Conservation (phyloP, 371 early-diverging fungal genomes). For the Circinella umbellata region DNA sequence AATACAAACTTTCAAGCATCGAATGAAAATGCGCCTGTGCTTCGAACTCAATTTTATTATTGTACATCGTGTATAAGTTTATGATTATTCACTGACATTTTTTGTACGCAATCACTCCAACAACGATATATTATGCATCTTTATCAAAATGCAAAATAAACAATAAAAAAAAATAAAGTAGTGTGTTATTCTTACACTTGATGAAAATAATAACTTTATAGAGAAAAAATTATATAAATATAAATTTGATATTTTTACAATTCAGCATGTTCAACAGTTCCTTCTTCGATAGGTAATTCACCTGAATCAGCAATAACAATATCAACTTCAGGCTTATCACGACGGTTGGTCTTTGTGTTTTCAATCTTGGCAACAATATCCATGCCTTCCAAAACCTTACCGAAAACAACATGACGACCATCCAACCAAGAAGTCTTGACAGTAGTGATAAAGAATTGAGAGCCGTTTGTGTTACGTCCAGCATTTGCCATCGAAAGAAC, state of each 20-base stretch:
- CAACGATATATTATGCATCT: too few species aligned
- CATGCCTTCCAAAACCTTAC: conserved; percentile 83
- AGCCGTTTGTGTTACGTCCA: conserved; percentile 95
- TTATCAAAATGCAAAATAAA: too few species aligned
- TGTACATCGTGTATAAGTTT: too few species aligned
- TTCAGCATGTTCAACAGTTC: conserved; percentile 49
- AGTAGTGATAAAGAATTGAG: conserved; percentile 97
- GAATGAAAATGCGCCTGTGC: too few species aligned
- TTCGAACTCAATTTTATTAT: too few species aligned
- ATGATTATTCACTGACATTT: too few species aligned
- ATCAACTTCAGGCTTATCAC: conserved; percentile 67
- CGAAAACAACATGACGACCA: conserved; percentile 92
- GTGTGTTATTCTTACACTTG: too few species aligned
- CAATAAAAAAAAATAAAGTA: too few species aligned
- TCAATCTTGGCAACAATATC: conserved; percentile 73
- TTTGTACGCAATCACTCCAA: too few species aligned
- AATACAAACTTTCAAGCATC: too few species aligned
- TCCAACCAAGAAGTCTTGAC: conserved; percentile 81
- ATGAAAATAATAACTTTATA: background rate
- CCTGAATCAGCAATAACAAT: conserved; percentile 80
- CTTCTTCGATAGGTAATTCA: conserved; percentile 53
- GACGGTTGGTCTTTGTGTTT: conserved; percentile 53
- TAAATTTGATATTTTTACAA: conserved; percentile 25
- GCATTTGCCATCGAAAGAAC: conserved; percentile 96
- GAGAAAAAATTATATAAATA: background rate